Evolutionary conservation across 73 alveolate genomes (phyloP).

Genomic region (Paramecium tetraurelia): DNA sequence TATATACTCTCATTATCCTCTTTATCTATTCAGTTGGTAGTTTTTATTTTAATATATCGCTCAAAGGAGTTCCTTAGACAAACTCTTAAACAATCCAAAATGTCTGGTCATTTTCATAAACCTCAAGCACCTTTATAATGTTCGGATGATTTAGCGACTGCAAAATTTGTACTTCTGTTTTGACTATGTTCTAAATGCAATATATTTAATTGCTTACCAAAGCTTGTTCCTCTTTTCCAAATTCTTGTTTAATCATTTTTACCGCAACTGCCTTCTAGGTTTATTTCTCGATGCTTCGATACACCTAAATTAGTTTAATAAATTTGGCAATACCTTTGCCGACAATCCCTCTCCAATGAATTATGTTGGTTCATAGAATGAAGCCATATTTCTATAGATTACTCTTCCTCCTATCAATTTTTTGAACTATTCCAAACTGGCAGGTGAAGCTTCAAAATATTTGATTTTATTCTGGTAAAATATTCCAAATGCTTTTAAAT

Average conservation of each 20-base stretch:
- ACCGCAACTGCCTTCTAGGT: background rate
- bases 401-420: background rate
- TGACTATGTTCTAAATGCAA: background rate
- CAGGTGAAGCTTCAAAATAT: constrained; percentile 43
- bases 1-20: background rate
- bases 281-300: background rate
- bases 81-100: constrained; percentile 43
- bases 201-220: background rate
- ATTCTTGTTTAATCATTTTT: constrained; percentile 34
- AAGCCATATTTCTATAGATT: constrained; percentile 41
- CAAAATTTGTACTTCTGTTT: background rate
- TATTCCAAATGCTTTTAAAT: constrained; percentile 40
- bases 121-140: background rate
- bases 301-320: background rate
- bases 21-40: background rate
- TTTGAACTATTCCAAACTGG: background rate
- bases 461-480: constrained; percentile 15
- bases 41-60: background rate
- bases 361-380: constrained; percentile 33
- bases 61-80: constrained; percentile 1
- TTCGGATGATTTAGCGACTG: background rate
- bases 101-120: constrained; percentile 28
- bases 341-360: constrained; percentile 40
- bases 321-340: background rate
- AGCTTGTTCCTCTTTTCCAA: background rate